Evolutionary conservation across 345 rosid species (phyloP), one percentile per base, ranked within the genome.

Genomic region (Salix suchowensis): DNA sequence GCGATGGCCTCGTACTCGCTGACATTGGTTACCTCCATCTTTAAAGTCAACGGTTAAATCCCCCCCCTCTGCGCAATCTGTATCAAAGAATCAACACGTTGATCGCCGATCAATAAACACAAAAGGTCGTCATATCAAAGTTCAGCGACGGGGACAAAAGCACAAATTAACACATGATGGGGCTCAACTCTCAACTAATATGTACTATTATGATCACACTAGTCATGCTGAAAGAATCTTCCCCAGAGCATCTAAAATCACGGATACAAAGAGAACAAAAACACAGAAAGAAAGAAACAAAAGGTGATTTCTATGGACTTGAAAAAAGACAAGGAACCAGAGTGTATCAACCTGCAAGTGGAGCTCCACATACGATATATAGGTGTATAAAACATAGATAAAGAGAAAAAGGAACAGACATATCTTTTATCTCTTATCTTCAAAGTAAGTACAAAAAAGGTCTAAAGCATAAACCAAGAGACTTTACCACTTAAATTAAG

Each of bases 11-110:
- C 89, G 75, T 88, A 96, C 81, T 93, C 99, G 81, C 74, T 84
- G 52, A 91, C 98, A 82, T 95, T 95, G 14, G 98, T 91, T 74
- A 93, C 86, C 89, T 93, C 94, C 89, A 83, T 89, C 82, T 82
- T 81, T 40, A 14, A 46, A 39, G 54, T 65, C 39, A 30, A 65
- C 37, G 11, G 68, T 5, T 65, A 8, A 65, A n/a, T 9, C 14
- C 6, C 32, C 67, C 68, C 23, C 36, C 7, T 39, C 32, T 28
- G 30, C 32, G 16, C 39, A 32, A 65, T 65, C 68, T 65, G 39
- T 34, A 16, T 13, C 6, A 14, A 65, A 65, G 21, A 65, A 30
- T 14, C 37, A 30, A 16, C 40, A 65, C 7, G n/a, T 10, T 58
- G 21, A 46, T 12, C 21, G 10, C 62, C 62, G 24, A 58, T 58